Base-by-base conservation (phyloP, 1,284 basidiomycete species). In the Tylopilus sp. region DNA sequence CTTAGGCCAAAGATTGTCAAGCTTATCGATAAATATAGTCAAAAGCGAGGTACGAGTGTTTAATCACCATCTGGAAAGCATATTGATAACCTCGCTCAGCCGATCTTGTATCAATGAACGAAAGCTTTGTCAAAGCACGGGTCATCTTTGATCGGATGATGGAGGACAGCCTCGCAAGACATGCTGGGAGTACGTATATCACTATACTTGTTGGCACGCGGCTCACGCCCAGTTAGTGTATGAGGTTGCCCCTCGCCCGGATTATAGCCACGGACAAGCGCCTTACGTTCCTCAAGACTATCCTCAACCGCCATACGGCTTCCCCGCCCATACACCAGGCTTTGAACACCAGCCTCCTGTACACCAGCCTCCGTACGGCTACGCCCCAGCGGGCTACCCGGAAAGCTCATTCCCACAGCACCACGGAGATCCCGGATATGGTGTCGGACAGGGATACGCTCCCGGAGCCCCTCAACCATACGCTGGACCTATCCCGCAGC, bases 1-100 rank as follows among this genome's bases (percentile, higher is more conserved):
- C 82, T 99, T 58, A 88, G 97, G 64, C 95, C 96, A 4, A 96
- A 96, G 86, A 98, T 99, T 69, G 95, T 97, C 69, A 95, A 95
- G 73, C 82, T 99, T 62, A 98, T 99, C 72, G 96, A 98, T 77
- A 97, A 97, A 82, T 99, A 99, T 80, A 96, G 94, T 75, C 96
- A 97, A 82, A 97, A 97, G 82, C 86, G 95, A 84, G 89, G 94
- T 91, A 71, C 63, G 74, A 69, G 53, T 12, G 39, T 51, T 66
- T 47, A 61, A 61, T 59, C 8, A 18, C 69, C 33, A 47, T 53
- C 58, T 4, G 24, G 54, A 24, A 29, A 24, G 26, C 54, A 58
- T 55, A 49, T 67, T 63, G 62, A 70, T 26, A 59, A 19, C n/a
- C 36, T 55, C 58, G 6, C 60, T 36, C 68, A 94, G 93, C 93